Evolutionary conservation across 2,329 filamentous ascomycete species (phyloP).

Genomic region (Curvularia verruculosa): DNA sequence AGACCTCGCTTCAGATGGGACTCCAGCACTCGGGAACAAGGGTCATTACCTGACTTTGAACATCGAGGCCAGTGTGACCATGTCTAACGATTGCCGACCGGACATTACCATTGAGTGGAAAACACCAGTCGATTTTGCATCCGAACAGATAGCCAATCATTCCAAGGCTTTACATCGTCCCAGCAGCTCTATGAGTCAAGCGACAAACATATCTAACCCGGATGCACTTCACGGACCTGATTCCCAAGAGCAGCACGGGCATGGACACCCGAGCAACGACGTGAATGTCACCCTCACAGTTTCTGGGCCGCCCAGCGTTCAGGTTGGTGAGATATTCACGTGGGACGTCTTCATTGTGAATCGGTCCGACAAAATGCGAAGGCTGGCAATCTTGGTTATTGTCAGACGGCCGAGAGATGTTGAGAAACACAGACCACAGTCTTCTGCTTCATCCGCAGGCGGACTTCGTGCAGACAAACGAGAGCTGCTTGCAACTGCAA

Average conservation of each 20-base stretch:
- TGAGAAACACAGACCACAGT: conserved; percentile 52
- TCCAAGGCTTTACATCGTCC: conserved; percentile 40
- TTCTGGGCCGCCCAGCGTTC: conserved; percentile 65
- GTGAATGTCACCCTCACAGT: conserved; percentile 80
- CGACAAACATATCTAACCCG: conserved; percentile 31
- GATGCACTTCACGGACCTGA: conserved; percentile 39
- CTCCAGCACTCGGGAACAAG: conserved; percentile 52
- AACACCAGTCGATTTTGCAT: conserved; percentile 71
- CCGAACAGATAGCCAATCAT: conserved; percentile 50
- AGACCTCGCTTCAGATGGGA: conserved; percentile 52
- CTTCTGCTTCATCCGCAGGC: conserved; percentile 51
- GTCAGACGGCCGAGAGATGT: conserved; percentile 65
- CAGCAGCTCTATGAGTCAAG: conserved; percentile 33
- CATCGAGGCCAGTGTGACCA: conserved; percentile 65
- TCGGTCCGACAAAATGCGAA: conserved; percentile 65
- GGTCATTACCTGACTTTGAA: conserved; percentile 60
- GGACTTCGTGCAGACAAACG: conserved; percentile 43
- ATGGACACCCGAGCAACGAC: conserved; percentile 49
- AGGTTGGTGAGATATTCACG: conserved; percentile 69
- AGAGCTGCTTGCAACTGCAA: conserved; percentile 63
- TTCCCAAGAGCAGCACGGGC: conserved; percentile 23
- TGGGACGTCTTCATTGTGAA: conserved; percentile 81
- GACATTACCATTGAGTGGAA: conserved; percentile 70
- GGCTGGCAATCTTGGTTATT: conserved; percentile 72
- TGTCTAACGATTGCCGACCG: conserved; percentile 65